Evolutionary conservation across 176 grass and related monocot genomes (phyloP).

Genomic region (Ensete ventricosum): DNA sequence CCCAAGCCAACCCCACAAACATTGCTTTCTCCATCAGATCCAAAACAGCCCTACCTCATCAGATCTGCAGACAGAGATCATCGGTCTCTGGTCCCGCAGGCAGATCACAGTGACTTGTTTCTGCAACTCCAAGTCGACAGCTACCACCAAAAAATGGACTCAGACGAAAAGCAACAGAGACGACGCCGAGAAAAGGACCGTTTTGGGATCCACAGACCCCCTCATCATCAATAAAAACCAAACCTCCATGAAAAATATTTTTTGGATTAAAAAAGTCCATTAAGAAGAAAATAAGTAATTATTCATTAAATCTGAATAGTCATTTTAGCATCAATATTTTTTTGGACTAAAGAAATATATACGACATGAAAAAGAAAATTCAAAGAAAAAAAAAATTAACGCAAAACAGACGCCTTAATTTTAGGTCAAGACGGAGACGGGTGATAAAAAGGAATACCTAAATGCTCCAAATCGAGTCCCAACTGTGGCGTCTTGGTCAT

Average conservation of each 20-base stretch:
- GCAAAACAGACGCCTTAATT: neutral
- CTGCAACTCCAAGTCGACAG: neutral
- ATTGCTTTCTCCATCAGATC: constrained; percentile 3
- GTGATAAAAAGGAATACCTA: neutral
- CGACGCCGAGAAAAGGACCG: neutral
- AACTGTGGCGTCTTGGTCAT: constrained; percentile 22
- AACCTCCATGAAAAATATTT: neutral
- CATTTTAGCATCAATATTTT: no score
- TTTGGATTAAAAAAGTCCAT: no score
- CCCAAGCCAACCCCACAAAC: neutral
- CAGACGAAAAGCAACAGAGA: neutral
- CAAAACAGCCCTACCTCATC: neutral
- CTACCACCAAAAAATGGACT: neutral
- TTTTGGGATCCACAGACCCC: neutral
- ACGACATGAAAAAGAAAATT: neutral
- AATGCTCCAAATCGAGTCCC: constrained; percentile 1
- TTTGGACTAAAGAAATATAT: no score
- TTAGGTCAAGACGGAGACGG: no score
- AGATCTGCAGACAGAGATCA: neutral
- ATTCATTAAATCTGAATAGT: no score
- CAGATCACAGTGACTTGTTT: neutral
- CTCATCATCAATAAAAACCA: neutral
- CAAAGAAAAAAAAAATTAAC: neutral
- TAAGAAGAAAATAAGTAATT: no score
- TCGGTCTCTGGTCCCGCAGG: neutral